Conservation (phyloP, 73 alveolate genomes). For the Paramecium primaurelia region DNA sequence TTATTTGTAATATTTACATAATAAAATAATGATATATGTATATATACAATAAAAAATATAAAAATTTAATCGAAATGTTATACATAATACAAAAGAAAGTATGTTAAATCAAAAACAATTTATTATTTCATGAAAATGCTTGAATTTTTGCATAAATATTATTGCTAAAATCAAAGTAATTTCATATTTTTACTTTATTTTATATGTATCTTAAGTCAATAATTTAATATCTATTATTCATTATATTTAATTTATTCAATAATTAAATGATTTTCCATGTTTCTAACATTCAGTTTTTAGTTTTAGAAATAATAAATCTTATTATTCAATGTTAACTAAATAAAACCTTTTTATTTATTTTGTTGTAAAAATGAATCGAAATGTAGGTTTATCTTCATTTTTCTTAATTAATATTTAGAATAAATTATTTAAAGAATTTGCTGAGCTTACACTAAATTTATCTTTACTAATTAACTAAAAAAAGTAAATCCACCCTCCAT, state of each 20-base stretch:
- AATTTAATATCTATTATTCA: background rate
- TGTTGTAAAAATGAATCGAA: background rate
- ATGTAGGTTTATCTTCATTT: slow-evolving; percentile 32
- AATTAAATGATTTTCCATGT: slow-evolving; percentile 22
- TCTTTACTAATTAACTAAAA: background rate
- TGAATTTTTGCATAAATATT: background rate
- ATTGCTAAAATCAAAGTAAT: background rate
- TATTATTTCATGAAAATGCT: background rate
- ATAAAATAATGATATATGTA: too few relatives aligned
- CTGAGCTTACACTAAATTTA: background rate
- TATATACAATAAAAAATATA: too few relatives aligned
- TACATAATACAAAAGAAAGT: background rate
- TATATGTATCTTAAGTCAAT: background rate
- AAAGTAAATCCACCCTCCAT: slow-evolving; percentile 39
- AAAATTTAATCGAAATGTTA: too few relatives aligned
- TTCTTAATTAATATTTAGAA: background rate
- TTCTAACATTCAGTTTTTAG: background rate
- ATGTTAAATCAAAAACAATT: background rate
- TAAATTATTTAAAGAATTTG: background rate
- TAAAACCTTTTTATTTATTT: slow-evolving; percentile 13
- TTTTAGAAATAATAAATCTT: background rate
- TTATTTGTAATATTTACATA: background rate
- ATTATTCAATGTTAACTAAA: background rate
- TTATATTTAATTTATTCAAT: background rate
- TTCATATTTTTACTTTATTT: background rate